phyloP scores from a whole-genome alignment of 345 rosid species.

The Citrus reticulata region DNA sequence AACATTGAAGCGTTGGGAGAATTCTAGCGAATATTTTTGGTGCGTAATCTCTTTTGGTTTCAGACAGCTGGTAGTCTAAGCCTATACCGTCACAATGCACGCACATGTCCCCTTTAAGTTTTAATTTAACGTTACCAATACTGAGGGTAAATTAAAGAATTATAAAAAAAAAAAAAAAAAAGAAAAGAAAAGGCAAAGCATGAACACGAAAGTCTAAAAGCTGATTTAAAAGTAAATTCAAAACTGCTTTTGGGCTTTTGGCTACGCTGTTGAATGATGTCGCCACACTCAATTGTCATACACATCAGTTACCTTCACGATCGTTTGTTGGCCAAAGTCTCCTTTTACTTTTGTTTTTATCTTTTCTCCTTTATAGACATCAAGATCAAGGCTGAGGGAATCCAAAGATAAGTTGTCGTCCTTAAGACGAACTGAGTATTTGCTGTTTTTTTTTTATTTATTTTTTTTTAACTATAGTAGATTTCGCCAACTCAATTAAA shows the following conservation, averaged over 20 bases:
- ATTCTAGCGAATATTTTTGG: background rate
- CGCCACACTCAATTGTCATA: background rate
- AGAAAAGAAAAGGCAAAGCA: background rate
- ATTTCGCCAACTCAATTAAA: too few species aligned
- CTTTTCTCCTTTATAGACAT: background rate
- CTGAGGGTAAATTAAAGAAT: background rate
- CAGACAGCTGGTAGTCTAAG: background rate
- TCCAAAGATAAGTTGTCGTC: background rate
- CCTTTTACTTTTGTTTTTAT: slow-evolving; percentile 16
- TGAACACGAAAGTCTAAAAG: background rate
- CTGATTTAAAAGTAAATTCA: background rate
- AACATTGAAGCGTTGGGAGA: too few species aligned
- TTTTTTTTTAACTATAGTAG: too few species aligned
- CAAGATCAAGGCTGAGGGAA: background rate
- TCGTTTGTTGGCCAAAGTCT: slow-evolving; percentile 18
- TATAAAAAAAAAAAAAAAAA: too few species aligned
- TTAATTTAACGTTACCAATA: background rate
- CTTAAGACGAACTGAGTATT: background rate
- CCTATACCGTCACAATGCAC: background rate
- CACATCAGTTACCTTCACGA: background rate
- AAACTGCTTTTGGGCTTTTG: slow-evolving; percentile 8
- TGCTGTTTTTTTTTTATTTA: background rate
- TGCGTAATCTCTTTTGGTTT: background rate
- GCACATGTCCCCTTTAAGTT: background rate
- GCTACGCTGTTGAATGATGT: background rate